Evolutionary conservation across 108 stramenopile genomes (phyloP).

Genomic region (Schizochytrium sp.): DNA sequence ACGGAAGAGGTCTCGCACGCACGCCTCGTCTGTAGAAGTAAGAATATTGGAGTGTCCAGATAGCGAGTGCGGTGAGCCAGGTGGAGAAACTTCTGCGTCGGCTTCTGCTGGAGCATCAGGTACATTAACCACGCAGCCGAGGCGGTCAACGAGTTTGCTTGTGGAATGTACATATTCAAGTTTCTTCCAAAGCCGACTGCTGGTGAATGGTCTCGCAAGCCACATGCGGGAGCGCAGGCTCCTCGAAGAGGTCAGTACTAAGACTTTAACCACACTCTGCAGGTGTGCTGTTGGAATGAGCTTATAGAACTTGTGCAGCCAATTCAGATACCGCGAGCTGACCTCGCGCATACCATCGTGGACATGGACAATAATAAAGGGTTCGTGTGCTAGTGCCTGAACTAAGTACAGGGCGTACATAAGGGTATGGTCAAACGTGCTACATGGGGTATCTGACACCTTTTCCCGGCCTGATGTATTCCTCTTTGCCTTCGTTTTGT

Average conservation of each 20-base stretch:
- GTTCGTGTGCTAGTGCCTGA: background rate
- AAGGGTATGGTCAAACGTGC: background rate
- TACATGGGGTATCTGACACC: too few relatives aligned
- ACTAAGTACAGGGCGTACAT: conserved; percentile 30
- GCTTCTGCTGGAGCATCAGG: background rate
- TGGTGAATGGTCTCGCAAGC: conserved; percentile 32
- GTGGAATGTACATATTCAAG: conserved; percentile 52
- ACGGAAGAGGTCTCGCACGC: background rate
- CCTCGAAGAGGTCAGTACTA: conserved; percentile 26
- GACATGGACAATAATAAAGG: conserved; percentile 36
- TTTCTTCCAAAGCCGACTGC: conserved; percentile 37
- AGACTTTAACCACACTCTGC: background rate
- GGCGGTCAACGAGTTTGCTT: conserved; percentile 27
- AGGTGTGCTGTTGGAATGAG: conserved; percentile 24
- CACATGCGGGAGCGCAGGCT: conserved; percentile 47
- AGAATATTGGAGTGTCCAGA: background rate
- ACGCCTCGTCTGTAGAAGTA: background rate
- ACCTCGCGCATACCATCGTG: conserved; percentile 49
- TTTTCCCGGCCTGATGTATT: too few relatives aligned
- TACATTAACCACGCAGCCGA: conserved; percentile 23
- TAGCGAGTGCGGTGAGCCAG: background rate
- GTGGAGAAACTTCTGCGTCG: background rate
- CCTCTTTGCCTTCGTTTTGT: too few relatives aligned
- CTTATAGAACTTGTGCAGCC: conserved; percentile 41
- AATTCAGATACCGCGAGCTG: background rate